A percentile compares a stretch with the other conserved stretches of the same genome.
Evolutionary conservation across 2,329 filamentous ascomycete genomes (phyloP).

Genomic region (Hypomyces perniciosus): DNA sequence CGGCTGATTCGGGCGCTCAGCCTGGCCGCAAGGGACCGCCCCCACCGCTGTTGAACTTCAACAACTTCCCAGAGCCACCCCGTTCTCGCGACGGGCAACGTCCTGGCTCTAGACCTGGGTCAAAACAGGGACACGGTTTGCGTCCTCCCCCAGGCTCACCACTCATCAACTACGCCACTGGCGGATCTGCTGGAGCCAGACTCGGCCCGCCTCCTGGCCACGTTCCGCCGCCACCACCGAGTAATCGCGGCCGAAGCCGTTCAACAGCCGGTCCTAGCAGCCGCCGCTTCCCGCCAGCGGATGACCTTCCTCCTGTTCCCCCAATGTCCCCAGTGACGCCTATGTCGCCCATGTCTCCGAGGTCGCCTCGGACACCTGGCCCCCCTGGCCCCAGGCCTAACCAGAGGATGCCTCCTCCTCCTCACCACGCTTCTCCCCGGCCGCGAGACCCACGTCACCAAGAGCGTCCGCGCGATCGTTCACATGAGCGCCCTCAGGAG

Average conservation of each 20-base stretch:
- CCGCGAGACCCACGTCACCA: constrained; percentile 9
- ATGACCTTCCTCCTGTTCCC: constrained; percentile 21
- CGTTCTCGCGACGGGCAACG: constrained; percentile 41
- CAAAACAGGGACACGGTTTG: constrained; percentile 37
- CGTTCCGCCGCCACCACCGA: constrained; percentile 11
- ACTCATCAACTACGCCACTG: constrained; percentile 41
- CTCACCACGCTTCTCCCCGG: not conserved
- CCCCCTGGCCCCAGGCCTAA: constrained; percentile 1
- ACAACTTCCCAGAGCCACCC: constrained; percentile 58
- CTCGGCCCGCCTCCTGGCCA: constrained; percentile 1
- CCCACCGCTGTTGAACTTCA: constrained; percentile 60
- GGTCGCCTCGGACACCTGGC: not conserved
- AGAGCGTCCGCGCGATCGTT: constrained; percentile 16
- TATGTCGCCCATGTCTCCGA: too few relatives aligned
- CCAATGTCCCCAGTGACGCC: constrained; percentile 10
- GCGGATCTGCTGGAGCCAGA: constrained; percentile 16
- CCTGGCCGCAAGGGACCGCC: constrained; percentile 32
- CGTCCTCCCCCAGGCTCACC: constrained; percentile 32
- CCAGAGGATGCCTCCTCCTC: constrained; percentile 7
- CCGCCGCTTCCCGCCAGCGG: constrained; percentile 5
- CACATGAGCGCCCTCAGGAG: constrained; percentile 10
- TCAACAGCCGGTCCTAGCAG: constrained; percentile 17
- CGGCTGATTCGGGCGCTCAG: constrained; percentile 19
- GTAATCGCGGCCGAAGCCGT: constrained; percentile 20
- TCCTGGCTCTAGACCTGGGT: constrained; percentile 1